A percentile compares a stretch with the other conserved stretches of the same genome.
These are phyloP conservation scores for Fusarium avenaceum DNA, from an alignment of 2,329 filamentous ascomycete species.

Conservation along the genomic window DNA sequence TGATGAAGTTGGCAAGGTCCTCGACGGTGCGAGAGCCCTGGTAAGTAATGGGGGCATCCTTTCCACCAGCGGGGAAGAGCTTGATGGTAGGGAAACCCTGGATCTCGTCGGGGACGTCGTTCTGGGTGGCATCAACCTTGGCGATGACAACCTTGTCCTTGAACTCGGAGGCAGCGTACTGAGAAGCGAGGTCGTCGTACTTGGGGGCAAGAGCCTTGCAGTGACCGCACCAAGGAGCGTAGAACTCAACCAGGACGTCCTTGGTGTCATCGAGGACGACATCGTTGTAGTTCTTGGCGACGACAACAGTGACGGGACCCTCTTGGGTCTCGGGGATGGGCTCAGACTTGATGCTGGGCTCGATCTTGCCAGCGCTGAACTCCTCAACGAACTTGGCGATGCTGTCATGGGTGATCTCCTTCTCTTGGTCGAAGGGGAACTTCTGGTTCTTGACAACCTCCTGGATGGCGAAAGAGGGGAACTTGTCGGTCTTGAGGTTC, in stretches of 20 bases:
- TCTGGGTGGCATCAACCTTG: slow-evolving; percentile 96
- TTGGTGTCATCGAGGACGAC: slow-evolving; percentile 93
- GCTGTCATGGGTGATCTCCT: slow-evolving; percentile 77
- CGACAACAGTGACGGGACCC: slow-evolving; percentile 86
- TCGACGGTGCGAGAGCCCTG: slow-evolving; percentile 88
- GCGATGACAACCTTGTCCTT: slow-evolving; percentile 90
- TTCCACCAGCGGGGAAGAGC: slow-evolving; percentile 91
- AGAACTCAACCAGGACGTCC: slow-evolving; percentile 98
- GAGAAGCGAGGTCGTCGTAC: slow-evolving; percentile 89
- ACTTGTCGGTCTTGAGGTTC: slow-evolving; percentile 95
- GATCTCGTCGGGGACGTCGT: slow-evolving; percentile 97
- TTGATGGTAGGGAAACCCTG: slow-evolving; percentile 99
- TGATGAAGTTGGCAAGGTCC: slow-evolving; percentile 91
- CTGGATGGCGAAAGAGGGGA: slow-evolving; percentile 98
- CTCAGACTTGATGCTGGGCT: slow-evolving; percentile 98
- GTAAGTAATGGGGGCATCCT: slow-evolving; percentile 88
- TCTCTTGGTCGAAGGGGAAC: slow-evolving; percentile 90
- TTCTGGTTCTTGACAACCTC: slow-evolving; percentile 96
- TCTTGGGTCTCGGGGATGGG: slow-evolving; percentile 94
- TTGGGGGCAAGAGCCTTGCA: slow-evolving; percentile 98
- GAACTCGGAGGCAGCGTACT: slow-evolving; percentile 83
- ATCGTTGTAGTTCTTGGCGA: slow-evolving; percentile 93
- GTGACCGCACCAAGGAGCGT: slow-evolving; percentile 99
- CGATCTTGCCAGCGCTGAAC: slow-evolving; percentile 87
- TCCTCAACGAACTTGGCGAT: slow-evolving; percentile 88